These are phyloP conservation scores for Ceratocystis diversiconidia DNA, from an alignment of 2,329 filamentous ascomycete species.

Conservation along the genomic window DNA sequence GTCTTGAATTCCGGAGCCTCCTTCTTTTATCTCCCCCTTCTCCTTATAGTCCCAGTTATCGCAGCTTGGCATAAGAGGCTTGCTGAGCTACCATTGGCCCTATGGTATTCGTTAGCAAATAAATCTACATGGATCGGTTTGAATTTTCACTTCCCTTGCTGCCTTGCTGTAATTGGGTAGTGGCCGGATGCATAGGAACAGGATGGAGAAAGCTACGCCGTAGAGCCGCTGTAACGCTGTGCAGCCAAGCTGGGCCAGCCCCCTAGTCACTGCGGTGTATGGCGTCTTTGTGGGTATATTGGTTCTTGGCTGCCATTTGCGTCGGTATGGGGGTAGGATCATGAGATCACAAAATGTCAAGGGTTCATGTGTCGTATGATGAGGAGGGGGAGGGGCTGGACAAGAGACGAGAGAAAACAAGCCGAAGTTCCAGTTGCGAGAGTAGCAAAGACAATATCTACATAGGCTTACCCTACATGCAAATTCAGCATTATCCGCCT, in stretches of 20 bases:
- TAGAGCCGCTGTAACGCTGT: not conserved
- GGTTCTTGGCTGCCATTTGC: not conserved
- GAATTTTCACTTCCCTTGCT: not conserved
- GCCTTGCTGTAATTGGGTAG: not conserved
- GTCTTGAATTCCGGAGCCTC: not conserved
- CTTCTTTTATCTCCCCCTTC: not conserved
- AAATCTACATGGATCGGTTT: no score
- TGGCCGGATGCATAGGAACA: not conserved
- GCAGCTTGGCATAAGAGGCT: not conserved
- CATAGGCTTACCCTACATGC: no score
- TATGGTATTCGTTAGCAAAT: not conserved
- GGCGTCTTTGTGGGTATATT: not conserved
- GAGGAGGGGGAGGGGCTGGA: not conserved
- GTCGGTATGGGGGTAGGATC: not conserved
- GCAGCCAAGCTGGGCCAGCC: not conserved
- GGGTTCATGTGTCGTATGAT: not conserved
- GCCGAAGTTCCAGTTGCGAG: not conserved
- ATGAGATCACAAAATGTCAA: constrained; percentile 1
- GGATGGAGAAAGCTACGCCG: not conserved
- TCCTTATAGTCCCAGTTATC: not conserved
- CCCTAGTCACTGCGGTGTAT: not conserved
- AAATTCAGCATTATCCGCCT: no score
- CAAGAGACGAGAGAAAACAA: not conserved
- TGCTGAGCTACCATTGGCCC: not conserved
- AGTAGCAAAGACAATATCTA: no score